Conservation (phyloP, 2,329 filamentous ascomycete genomes). For the Sclerotinia sclerotiorum region DNA sequence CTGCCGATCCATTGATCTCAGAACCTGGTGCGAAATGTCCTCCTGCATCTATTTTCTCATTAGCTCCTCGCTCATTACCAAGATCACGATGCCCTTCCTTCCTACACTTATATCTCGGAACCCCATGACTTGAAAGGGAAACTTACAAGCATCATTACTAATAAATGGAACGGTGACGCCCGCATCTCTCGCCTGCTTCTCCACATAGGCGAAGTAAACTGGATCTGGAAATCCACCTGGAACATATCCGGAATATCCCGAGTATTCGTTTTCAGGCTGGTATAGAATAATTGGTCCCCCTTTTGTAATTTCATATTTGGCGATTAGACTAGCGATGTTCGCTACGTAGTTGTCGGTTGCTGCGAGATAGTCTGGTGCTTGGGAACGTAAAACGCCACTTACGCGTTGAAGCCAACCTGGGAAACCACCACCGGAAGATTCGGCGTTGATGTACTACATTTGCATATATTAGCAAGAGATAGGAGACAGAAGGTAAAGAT, state of each 20-base stretch:
- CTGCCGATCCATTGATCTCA: conserved; percentile 35
- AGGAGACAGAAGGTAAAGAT: neutral
- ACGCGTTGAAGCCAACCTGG: conserved; percentile 76
- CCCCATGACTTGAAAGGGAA: neutral
- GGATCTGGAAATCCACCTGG: conserved; percentile 59
- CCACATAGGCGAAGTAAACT: conserved; percentile 68
- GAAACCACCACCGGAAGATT: conserved; percentile 73
- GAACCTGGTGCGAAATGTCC: conserved; percentile 38
- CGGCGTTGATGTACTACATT: conserved; percentile 72
- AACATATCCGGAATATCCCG: conserved; percentile 48
- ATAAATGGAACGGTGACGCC: conserved; percentile 75
- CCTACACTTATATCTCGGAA: neutral
- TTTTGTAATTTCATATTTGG: conserved; percentile 76
- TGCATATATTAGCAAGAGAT: conserved; percentile 3
- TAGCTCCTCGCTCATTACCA: neutral
- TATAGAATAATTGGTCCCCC: conserved; percentile 76
- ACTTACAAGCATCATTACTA: conserved; percentile 63
- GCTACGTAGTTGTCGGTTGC: conserved; percentile 62
- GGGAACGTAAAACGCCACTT: conserved; percentile 63
- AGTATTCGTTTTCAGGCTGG: conserved; percentile 83
- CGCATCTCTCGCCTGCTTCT: conserved; percentile 64
- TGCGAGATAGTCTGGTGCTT: conserved; percentile 59
- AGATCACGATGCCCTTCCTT: neutral
- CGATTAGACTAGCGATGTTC: conserved; percentile 64
- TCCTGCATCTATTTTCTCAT: conserved; percentile 26